A percentile compares a stretch with the other conserved stretches of the same genome.
Conservation (phyloP, 2,329 filamentous ascomycete genomes). For the Nannizziopsis arthrosporioides region DNA sequence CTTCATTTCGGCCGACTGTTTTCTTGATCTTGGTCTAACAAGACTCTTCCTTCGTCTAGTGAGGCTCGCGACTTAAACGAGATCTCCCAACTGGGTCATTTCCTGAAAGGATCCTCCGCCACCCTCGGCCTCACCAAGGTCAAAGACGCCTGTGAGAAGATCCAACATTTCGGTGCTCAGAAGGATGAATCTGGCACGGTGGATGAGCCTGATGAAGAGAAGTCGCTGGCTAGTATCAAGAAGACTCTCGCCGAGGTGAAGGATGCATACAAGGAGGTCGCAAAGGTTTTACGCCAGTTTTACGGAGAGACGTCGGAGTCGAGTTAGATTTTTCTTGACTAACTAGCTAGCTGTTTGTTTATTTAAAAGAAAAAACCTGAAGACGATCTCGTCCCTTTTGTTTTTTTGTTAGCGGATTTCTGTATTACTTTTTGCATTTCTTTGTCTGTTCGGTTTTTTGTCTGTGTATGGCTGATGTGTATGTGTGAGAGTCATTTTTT, state of each 20-base stretch:
- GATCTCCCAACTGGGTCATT: slow-evolving; percentile 80
- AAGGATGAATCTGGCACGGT: slow-evolving; percentile 65
- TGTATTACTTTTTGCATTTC: too few species aligned
- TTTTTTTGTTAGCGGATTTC: too few species aligned
- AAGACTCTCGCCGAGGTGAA: slow-evolving; percentile 61
- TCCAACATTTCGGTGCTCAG: slow-evolving; percentile 78
- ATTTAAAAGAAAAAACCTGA: too few species aligned
- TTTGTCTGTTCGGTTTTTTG: too few species aligned
- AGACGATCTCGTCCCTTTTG: too few species aligned
- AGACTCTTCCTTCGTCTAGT: slow-evolving; percentile 37
- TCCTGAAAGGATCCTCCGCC: slow-evolving; percentile 92
- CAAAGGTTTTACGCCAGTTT: slow-evolving; percentile 58
- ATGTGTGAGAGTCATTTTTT: too few species aligned
- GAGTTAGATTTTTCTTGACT: too few species aligned
- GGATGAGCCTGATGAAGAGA: slow-evolving; percentile 53
- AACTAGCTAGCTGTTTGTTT: too few species aligned
- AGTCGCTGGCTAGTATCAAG: slow-evolving; percentile 58
- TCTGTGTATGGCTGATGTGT: too few species aligned
- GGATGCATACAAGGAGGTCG: slow-evolving; percentile 62
- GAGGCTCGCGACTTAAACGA: slow-evolving; percentile 55
- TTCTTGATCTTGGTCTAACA: too few species aligned
- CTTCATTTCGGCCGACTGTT: neutral
- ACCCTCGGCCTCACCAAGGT: slow-evolving; percentile 85
- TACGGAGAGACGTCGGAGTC: slow-evolving; percentile 41
- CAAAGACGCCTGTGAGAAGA: slow-evolving; percentile 88